Evolutionary conservation across 139 green algal genomes (phyloP), one percentile per base, ranked within the genome.

Genomic region (Haematococcus sp.): DNA sequence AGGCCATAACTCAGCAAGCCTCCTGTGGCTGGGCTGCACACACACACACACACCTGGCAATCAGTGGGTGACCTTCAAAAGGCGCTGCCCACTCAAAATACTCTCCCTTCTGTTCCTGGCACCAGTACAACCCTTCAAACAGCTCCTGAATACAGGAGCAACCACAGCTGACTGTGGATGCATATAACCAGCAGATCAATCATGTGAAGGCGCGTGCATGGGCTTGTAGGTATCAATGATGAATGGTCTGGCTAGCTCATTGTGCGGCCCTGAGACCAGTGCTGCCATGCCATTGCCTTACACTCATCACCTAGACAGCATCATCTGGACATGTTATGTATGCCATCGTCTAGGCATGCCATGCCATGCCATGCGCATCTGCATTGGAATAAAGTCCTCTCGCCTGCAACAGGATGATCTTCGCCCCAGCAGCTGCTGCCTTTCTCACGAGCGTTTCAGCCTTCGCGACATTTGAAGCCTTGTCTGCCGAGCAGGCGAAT

Each of bases 341-440:
- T n/a, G n/a, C n/a, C n/a, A n/a, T n/a, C n/a, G n/a, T n/a, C n/a
- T n/a, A n/a, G n/a, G n/a, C n/a, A 32, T 5, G 2, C n/a, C 25
- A 30, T 13, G 27, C 9, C 4, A 31, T 2, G 27, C 32, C 28
- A 51, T 73, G 25, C 9, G 34, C 11, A 25, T 1, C 32, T 3
- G 2, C 22, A 17, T 56, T 40, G 32, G 9, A 43, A 43, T 44
- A 20, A 30, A 23, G 31, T 43, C 11, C 27, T 13, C 15, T n/a
- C 31, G 84, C 86, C 80, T 90, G 85, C 16, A 92, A 69, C 63
- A 92, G 75, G 60, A 93, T 92, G 70, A 93, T 83, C n/a, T 93
- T 80, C 3, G 88, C 88, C 0, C 88, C 88, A 9, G 76, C 70
- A 0, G 74, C 71, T 4, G 87, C 86, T n/a, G 88, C 88, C 17